Conservation (phyloP, 2,329 filamentous ascomycete genomes). For the Lithohypha guttulata region DNA sequence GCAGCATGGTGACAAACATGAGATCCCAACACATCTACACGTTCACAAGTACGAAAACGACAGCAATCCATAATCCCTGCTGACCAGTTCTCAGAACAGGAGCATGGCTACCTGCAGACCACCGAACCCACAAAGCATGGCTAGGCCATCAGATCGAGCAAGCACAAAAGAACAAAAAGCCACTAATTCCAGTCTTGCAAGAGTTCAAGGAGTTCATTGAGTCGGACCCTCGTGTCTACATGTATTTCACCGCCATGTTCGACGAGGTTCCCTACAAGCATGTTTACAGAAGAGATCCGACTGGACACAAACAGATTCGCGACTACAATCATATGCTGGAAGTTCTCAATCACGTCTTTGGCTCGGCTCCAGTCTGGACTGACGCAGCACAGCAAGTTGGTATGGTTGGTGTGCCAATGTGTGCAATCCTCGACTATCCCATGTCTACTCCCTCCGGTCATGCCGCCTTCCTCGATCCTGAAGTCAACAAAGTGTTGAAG, state of each 20-base stretch:
- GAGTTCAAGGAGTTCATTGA: slow-evolving; percentile 61
- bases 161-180: slow-evolving; percentile 40
- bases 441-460: slow-evolving; percentile 47
- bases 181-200: slow-evolving; percentile 48
- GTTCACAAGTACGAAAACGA: not conserved
- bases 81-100: slow-evolving; percentile 35
- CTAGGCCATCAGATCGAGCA: slow-evolving; percentile 46
- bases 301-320: slow-evolving; percentile 51
- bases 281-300: slow-evolving; percentile 52
- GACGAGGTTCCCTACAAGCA: slow-evolving; percentile 51
- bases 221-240: slow-evolving; percentile 50
- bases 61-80: not conserved
- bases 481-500: slow-evolving; percentile 43
- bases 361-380: slow-evolving; percentile 32
- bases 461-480: slow-evolving; percentile 42
- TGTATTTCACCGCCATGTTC: slow-evolving; percentile 60
- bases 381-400: slow-evolving; percentile 28
- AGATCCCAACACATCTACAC: not conserved
- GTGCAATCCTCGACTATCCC: slow-evolving; percentile 48
- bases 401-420: slow-evolving; percentile 46
- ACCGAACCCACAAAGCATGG: slow-evolving; percentile 53
- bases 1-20: slow-evolving; percentile 1
- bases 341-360: slow-evolving; percentile 49
- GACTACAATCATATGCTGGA: slow-evolving; percentile 57
- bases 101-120: slow-evolving; percentile 54